phyloP scores from a whole-genome alignment of 495 filamentous ascomycete species.

The Aspergillus ostianus region DNA sequence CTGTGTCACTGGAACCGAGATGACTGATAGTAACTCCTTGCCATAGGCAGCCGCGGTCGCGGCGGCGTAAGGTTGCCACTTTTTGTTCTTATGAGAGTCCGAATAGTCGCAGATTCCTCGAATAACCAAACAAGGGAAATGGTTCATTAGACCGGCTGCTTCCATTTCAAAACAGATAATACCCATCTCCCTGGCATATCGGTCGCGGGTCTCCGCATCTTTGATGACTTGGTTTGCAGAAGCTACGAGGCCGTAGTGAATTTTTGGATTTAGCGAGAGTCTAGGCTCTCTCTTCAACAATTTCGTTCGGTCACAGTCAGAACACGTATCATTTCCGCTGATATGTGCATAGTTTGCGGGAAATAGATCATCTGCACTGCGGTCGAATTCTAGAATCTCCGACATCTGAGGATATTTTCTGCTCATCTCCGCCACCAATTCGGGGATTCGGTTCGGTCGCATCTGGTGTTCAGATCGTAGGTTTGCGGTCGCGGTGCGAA shows the following conservation, averaged over 20 bases:
- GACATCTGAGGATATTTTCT: not conserved
- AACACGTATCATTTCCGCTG: not conserved
- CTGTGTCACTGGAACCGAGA: not conserved
- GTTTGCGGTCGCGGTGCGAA: not conserved
- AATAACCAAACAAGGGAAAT: slow-evolving; percentile 22
- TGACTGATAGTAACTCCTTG: slow-evolving; percentile 11
- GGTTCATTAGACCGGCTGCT: slow-evolving; percentile 10
- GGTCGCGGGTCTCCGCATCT: slow-evolving; percentile 8
- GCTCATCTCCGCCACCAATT: not conserved
- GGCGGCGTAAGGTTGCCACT: slow-evolving; percentile 25
- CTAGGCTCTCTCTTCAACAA: not conserved
- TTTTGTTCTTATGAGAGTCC: slow-evolving; percentile 27
- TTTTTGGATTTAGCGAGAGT: not conserved
- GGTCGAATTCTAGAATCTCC: not conserved
- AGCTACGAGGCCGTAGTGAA: slow-evolving; percentile 17
- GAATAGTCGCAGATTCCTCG: slow-evolving; percentile 27
- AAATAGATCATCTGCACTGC: not conserved
- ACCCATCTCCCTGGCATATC: slow-evolving; percentile 5
- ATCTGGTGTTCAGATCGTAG: not conserved
- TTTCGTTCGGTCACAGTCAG: not conserved
- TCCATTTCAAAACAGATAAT: slow-evolving; percentile 41
- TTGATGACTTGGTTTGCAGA: slow-evolving; percentile 19
- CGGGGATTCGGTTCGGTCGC: not conserved
- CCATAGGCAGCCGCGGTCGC: slow-evolving; percentile 22
- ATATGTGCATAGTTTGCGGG: not conserved